Base-by-base conservation (phyloP, 805 yeast genomes). In the Starmerella lactis-condensi region DNA sequence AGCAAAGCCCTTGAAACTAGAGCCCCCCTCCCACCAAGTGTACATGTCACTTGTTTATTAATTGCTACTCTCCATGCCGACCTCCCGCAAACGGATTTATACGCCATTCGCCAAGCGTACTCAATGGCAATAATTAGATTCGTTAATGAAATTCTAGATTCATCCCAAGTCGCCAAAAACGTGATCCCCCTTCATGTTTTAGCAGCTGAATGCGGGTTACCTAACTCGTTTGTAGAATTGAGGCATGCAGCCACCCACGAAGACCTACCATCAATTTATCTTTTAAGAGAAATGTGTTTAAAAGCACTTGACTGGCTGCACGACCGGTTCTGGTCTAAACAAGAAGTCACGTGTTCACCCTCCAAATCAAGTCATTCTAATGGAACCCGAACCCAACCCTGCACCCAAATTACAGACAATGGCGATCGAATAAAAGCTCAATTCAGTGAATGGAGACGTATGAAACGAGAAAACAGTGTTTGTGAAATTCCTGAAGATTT, bases 181-280 rank as follows among this genome's bases (percentile, higher is more conserved):
- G 94, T 93, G 0, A 65, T 75, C 11, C 83, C 95, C 5, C 55
- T 89, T 43, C 75, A 75, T 39, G 61, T 63, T 5, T 53, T 89
- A 16, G 96, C 96, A 1, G 64, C 58, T 32, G 63, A 64, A 26
- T 53, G 78, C 15, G 65, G 67, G 1, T 57, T 89, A 16, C 93
- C 96, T 0, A 61, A 72, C 20, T 66, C 65, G 45, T 81, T 89
- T 52, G 98, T 89, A 1, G 98, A 89, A 46, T 48, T 81, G 19
- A 62, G 98, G 34, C 96, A 89, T 51, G 66, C 69, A 44, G 83
- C 91, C 4, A 85, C 98, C 0, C 98, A 89, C 51, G 96, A 85
- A 44, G 57, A 60, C 12, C 52, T 89, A 17, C 94, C 95, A 1
- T 61, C 75, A 20, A 44, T 79, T 25, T 69, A 65, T 24, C 61